Evolutionary conservation across 768 basidiomycete species (phyloP).

Genomic region (Hericium alpestre): DNA sequence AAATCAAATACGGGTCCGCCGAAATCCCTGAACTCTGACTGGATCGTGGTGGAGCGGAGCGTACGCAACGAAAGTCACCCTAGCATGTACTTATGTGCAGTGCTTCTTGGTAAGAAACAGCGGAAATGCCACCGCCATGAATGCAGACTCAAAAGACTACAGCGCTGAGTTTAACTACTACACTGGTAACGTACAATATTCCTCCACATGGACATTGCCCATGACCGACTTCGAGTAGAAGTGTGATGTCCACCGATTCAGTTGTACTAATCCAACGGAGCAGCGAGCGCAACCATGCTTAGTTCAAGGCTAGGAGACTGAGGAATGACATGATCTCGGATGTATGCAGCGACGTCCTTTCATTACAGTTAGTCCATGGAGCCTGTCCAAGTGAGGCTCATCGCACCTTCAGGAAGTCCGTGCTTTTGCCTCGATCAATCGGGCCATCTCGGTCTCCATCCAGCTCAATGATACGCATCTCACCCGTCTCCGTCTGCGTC

Average conservation of each 20-base stretch:
- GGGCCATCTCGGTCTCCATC: slow-evolving; percentile 75
- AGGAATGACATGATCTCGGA: slow-evolving; percentile 50
- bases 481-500: slow-evolving; percentile 10
- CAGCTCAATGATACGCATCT: slow-evolving; percentile 61
- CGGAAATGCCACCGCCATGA: too few species aligned
- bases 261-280: neutral
- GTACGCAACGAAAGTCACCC: too few species aligned
- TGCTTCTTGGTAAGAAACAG: too few species aligned
- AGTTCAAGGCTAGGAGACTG: slow-evolving; percentile 47
- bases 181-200: neutral
- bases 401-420: slow-evolving; percentile 46
- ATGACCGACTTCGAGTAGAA: too few species aligned
- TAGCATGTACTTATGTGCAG: too few species aligned
- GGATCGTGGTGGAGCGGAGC: too few species aligned
- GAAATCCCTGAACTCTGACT: too few species aligned
- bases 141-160: too few species aligned
- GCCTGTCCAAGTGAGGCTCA: neutral
- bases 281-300: slow-evolving; percentile 52
- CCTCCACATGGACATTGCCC: neutral
- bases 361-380: neutral
- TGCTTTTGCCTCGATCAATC: slow-evolving; percentile 63
- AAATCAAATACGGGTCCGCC: too few species aligned
- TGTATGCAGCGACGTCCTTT: slow-evolving; percentile 56
- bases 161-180: too few species aligned
- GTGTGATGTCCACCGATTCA: neutral